Evolutionary conservation across 768 basidiomycete genomes (phyloP).

Genomic region (Amanita pseudoporphyria): DNA sequence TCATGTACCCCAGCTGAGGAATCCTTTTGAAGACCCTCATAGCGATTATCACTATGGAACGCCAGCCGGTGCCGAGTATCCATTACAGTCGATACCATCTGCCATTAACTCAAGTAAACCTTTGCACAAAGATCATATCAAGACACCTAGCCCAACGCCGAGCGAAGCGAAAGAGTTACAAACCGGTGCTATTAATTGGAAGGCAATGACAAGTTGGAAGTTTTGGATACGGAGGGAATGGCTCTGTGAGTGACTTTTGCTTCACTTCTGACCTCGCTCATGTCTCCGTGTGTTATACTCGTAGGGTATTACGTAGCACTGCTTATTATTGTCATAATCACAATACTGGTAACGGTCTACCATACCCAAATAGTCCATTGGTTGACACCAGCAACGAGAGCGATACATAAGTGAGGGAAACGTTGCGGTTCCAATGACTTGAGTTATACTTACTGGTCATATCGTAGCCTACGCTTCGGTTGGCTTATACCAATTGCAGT

Average conservation of each 20-base stretch:
- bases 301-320: slow-evolving; percentile 44
- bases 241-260: slow-evolving; percentile 32
- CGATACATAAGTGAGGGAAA: slow-evolving; percentile 48
- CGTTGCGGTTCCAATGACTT: neutral
- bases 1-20: neutral
- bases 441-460: neutral
- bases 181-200: slow-evolving; percentile 36
- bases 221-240: slow-evolving; percentile 51
- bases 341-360: slow-evolving; percentile 47
- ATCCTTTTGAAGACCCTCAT: slow-evolving; percentile 5
- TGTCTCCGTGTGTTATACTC: neutral
- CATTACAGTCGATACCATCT: neutral
- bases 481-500: slow-evolving; percentile 76
- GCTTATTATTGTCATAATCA: slow-evolving; percentile 36
- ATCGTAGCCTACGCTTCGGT: slow-evolving; percentile 39
- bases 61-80: neutral
- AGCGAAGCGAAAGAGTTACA: slow-evolving; percentile 42
- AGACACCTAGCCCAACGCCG: slow-evolving; percentile 59
- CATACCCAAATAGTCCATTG: slow-evolving; percentile 65
- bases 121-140: slow-evolving; percentile 5
- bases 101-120: neutral
- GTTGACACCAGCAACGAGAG: slow-evolving; percentile 56
- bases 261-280: neutral
- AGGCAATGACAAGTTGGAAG: slow-evolving; percentile 29
- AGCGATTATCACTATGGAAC: neutral